A percentile compares a stretch with the other conserved stretches of the same genome.
phyloP scores from a whole-genome alignment of 2,329 filamentous ascomycete genomes.

The Talaromyces sp. region DNA sequence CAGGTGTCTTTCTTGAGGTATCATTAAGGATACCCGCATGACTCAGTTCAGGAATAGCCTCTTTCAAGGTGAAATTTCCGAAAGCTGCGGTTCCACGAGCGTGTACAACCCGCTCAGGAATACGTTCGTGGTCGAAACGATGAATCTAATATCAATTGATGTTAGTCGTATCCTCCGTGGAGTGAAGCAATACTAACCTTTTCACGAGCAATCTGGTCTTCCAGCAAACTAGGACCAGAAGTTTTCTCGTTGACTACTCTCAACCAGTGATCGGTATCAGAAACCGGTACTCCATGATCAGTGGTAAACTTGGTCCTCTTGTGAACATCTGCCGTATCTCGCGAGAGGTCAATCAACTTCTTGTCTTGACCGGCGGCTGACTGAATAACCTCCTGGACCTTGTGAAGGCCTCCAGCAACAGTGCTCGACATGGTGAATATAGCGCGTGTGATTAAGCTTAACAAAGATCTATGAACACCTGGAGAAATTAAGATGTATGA shows the following conservation, averaged over 20 bases:
- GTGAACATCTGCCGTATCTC: conserved; percentile 57
- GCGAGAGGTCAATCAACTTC: conserved; percentile 61
- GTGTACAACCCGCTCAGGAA: conserved; percentile 66
- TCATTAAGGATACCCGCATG: conserved; percentile 64
- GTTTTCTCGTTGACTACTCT: conserved; percentile 59
- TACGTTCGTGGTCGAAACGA: conserved; percentile 72
- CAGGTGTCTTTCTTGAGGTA: conserved; percentile 60
- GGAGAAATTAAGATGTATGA: not conserved
- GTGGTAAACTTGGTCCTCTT: conserved; percentile 64
- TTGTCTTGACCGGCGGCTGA: conserved; percentile 27
- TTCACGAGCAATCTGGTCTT: conserved; percentile 69
- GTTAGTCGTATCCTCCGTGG: not conserved
- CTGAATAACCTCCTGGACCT: conserved; percentile 28
- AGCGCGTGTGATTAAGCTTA: not conserved
- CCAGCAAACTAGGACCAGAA: conserved; percentile 65
- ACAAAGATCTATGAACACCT: not conserved
- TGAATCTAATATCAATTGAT: conserved; percentile 35
- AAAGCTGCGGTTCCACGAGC: conserved; percentile 63
- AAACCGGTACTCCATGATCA: conserved; percentile 72
- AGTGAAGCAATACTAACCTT: conserved; percentile 51
- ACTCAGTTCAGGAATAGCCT: conserved; percentile 62
- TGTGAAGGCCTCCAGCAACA: conserved; percentile 29
- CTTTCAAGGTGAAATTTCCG: conserved; percentile 63
- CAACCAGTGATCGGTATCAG: conserved; percentile 75
- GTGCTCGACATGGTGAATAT: conserved; percentile 25